Base-by-base conservation (phyloP, 768 basidiomycete species). In the Termitomyces sp. region DNA sequence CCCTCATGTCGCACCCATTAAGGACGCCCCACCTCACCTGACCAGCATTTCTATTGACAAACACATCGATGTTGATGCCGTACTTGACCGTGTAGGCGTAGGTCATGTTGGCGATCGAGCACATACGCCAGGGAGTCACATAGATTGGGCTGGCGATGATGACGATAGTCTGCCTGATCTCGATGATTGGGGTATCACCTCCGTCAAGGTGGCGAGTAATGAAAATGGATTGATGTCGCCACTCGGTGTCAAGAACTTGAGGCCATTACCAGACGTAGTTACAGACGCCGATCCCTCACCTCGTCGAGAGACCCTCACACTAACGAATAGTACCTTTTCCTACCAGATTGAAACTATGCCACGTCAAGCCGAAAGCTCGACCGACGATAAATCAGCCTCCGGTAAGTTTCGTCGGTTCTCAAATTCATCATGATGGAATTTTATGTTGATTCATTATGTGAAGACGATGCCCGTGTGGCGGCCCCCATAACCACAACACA, bases 81-180 rank as follows among this genome's bases (percentile, higher is more conserved):
- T 90, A 11, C 89, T 91, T 14, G 88, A 92, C 66, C 87, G 84
- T 52, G 85, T 89, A 10, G 76, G 88, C 48, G 84, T 88, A 8
- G 82, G 83, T 7, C 87, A 88, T 9, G 88, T 90, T 83, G 77
- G 81, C 53, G 76, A 83, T 64, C 74, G 88, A 44, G 85, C 88
- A 13, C 73, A 80, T 16, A 87, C 88, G 1, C 88, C 88, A 14
- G 87, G 85, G 35, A 89, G 84, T 57, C 90, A 92, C 62, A 87
- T 92, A 57, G 90, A 93, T 70, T 94, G 92, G 92, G 92, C 92
- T 43, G 88, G 87, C 38, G 90, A 92, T 62, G 91, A 94, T 57
- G 90, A 93, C 61, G 87, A 88, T 65, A 85, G 81, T 60, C 74
- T 94, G 2, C 92, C 92, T 5, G 89, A 91, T 70, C 76, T 94